These are phyloP conservation scores for Botrytis fragariae DNA, from an alignment of 2,329 filamentous ascomycete genomes.

Conservation along the genomic window DNA sequence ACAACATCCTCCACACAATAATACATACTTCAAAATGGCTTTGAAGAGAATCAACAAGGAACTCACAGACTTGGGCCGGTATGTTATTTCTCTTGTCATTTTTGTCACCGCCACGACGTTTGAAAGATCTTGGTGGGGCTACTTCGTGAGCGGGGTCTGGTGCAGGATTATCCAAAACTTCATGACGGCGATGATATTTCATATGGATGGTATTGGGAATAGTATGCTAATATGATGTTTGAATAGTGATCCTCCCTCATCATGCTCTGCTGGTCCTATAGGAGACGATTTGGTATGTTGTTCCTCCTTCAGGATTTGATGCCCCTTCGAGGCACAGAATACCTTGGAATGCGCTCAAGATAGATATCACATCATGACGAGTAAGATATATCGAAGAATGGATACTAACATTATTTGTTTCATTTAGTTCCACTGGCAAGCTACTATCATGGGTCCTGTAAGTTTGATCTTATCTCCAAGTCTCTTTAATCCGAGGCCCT, in stretches of 20 bases:
- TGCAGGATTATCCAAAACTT: conserved; percentile 38
- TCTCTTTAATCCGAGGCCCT: neutral
- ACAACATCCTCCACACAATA: conserved; percentile 29
- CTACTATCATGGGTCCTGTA: conserved; percentile 99
- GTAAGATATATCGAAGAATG: conserved; percentile 6
- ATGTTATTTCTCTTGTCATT: conserved; percentile 42
- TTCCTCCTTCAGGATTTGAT: conserved; percentile 18
- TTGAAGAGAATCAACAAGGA: conserved; percentile 96
- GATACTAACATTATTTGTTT: conserved; percentile 37
- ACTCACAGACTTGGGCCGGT: conserved; percentile 86
- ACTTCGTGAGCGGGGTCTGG: conserved; percentile 36
- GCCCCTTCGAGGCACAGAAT: conserved; percentile 25
- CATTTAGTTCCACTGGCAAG: conserved; percentile 97
- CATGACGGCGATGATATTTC: conserved; percentile 20
- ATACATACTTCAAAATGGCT: conserved; percentile 57
- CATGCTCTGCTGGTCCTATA: conserved; percentile 94
- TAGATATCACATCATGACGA: conserved; percentile 19
- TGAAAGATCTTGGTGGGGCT: conserved; percentile 32
- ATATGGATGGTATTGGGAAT: conserved; percentile 16
- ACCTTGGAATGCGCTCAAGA: conserved; percentile 30
- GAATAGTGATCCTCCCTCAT: conserved; percentile 90
- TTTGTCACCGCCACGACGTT: conserved; percentile 25
- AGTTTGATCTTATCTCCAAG: conserved; percentile 46
- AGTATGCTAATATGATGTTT: conserved; percentile 30
- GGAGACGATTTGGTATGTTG: conserved; percentile 93